Base-by-base conservation (phyloP, 805 yeast species). In the Candida bentonensis region DNA sequence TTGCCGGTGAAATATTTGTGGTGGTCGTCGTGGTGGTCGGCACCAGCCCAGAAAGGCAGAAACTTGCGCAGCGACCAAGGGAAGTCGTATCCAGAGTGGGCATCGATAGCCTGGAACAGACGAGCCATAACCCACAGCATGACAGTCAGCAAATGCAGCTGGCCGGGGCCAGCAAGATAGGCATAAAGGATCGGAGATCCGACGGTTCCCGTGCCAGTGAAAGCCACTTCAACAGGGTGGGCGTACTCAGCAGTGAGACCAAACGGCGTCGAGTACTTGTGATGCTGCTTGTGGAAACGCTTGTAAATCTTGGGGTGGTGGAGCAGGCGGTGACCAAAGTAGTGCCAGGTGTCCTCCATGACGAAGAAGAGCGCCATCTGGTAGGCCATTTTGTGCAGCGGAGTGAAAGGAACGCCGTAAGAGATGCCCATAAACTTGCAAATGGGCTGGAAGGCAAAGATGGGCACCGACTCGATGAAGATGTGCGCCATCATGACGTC, bases 241-340 rank as follows among this genome's bases (percentile, higher is more conserved):
- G 97, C 97, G 62, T 89, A 89, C 68, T 89, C 98, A 42, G 97
- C 97, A 48, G 97, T 80, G 47, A 89, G 68, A 30, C 98, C 98
- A 59, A 89, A 89, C 40, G 98, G 98, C 40, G 97, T 96, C 21
- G 96, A 95, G 62, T 88, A 89, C 63, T 88, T 79, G 68, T 89
- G 98, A 66, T 89, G 98, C 70, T 87, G 95, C 68, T 89, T 89
- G 72, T 89, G 98, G 55, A 89, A 85, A 63, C 80, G 76, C 68
- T 83, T 86, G 76, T 89, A 89, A 62, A 92, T 72, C 44, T 94
- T 94, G 46, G 52, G 54, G 61, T 78, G 75, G 64, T 89, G 98
- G 64, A 89, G 78, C 30, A 79, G 73, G 57, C 97, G 78, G 66
- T 89, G 98, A 61, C 82, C 80, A 82, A 92, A 82, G 71, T 89